Conservation (phyloP, 345 rosid genomes). For the thale cress (Arabidopsis thaliana) region TAIR10.1 NC_003071.7:12904001-12904500, state of each 20-base stretch:
- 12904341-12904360: constrained; percentile 97
- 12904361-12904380: constrained; percentile 97
- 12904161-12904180: constrained; percentile 45
- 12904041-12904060: constrained; percentile 65
- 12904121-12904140: constrained; percentile 57
- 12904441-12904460: constrained; percentile 36
- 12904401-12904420: constrained; percentile 59
- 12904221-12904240: constrained; percentile 96
- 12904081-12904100: constrained; percentile 71
- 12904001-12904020: constrained; percentile 83
- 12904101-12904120: constrained; percentile 88
- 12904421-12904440: constrained; percentile 33
- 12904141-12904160: constrained; percentile 38
- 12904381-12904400: constrained; percentile 92
- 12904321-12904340: constrained; percentile 97
- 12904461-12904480: constrained; percentile 51
- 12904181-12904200: constrained; percentile 40
- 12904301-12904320: constrained; percentile 84
- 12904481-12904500: constrained; percentile 54
- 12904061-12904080: constrained; percentile 63
- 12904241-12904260: constrained; percentile 96
- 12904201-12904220: constrained; percentile 77
- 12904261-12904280: constrained; percentile 85
- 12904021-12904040: constrained; percentile 78
- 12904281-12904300: constrained; percentile 96